Evolutionary conservation across 1,284 basidiomycete genomes (phyloP).

Genomic region (Meira miltonrushii): DNA sequence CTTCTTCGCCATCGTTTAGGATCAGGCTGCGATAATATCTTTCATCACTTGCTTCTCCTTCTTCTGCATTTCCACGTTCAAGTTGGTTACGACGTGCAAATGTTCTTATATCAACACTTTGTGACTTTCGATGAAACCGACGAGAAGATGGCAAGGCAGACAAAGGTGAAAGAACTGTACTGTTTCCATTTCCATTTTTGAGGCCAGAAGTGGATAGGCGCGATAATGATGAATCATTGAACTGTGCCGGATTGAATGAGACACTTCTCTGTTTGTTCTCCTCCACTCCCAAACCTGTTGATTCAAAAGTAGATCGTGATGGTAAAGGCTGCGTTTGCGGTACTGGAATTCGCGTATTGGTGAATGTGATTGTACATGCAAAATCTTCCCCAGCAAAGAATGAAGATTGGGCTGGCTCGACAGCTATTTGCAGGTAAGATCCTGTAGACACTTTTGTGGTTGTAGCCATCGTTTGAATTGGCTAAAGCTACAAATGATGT

Average conservation of each 20-base stretch:
- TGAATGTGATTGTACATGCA: constrained; percentile 76
- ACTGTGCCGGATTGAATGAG: neutral
- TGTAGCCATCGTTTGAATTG: neutral
- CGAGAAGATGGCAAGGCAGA: constrained; percentile 7
- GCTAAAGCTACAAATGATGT: neutral
- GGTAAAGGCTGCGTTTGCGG: constrained; percentile 56
- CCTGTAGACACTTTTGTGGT: neutral
- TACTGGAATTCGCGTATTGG: constrained; percentile 62
- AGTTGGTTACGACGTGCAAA: constrained; percentile 16
- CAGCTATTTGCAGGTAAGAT: constrained; percentile 46
- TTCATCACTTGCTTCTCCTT: constrained; percentile 10
- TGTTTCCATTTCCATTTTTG: neutral
- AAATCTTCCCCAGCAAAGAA: constrained; percentile 90
- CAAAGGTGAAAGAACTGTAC: constrained; percentile 20
- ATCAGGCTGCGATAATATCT: constrained; percentile 1
- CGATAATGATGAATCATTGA: neutral
- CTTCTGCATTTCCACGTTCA: neutral
- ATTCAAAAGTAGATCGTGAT: constrained; percentile 19
- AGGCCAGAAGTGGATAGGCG: neutral
- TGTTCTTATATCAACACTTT: constrained; percentile 28
- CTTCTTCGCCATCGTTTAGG: neutral
- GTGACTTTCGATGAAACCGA: constrained; percentile 11
- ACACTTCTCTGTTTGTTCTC: neutral
- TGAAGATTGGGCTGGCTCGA: constrained; percentile 72
- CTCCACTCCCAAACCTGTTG: neutral